Evolutionary conservation across 78 protist species (phyloP).

Genomic region (Polysphondylium violaceum): DNA sequence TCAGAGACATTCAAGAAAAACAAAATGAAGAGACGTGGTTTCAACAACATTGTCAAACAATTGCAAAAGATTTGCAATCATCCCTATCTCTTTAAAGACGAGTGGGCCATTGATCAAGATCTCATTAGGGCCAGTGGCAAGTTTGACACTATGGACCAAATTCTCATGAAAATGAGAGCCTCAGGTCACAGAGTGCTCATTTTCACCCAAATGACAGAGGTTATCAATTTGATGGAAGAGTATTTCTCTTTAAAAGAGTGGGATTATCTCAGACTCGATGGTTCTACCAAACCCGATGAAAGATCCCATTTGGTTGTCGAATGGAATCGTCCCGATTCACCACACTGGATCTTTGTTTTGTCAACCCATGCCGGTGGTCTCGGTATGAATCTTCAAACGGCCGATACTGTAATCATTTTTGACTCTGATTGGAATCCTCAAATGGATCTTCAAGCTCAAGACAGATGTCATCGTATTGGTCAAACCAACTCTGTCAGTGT

Average conservation of each 20-base stretch:
- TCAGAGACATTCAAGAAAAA: conserved; percentile 26
- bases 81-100: conserved; percentile 94
- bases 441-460: conserved; percentile 91
- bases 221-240: conserved; percentile 88
- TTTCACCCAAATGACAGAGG: conserved; percentile 89
- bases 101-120: conserved; percentile 37
- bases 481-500: conserved; percentile 95
- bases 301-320: conserved; percentile 76
- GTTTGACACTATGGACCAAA: conserved; percentile 89
- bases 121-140: conserved; percentile 88
- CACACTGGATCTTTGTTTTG: conserved; percentile 88
- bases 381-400: conserved; percentile 96
- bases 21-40: conserved; percentile 32
- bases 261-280: conserved; percentile 91
- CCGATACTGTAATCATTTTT: conserved; percentile 96
- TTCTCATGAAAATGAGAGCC: conserved; percentile 86
- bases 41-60: conserved; percentile 95
- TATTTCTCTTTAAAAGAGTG: conserved; percentile 50
- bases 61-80: conserved; percentile 97
- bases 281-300: conserved; percentile 89
- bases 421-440: conserved; percentile 98
- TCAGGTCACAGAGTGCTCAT: conserved; percentile 86
- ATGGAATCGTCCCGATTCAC: conserved; percentile 83
- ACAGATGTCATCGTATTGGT: conserved; percentile 98
- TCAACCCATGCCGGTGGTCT: conserved; percentile 98